These are phyloP conservation scores for Mycena haematopus DNA, from an alignment of 768 basidiomycete genomes.

Conservation along the genomic window DNA sequence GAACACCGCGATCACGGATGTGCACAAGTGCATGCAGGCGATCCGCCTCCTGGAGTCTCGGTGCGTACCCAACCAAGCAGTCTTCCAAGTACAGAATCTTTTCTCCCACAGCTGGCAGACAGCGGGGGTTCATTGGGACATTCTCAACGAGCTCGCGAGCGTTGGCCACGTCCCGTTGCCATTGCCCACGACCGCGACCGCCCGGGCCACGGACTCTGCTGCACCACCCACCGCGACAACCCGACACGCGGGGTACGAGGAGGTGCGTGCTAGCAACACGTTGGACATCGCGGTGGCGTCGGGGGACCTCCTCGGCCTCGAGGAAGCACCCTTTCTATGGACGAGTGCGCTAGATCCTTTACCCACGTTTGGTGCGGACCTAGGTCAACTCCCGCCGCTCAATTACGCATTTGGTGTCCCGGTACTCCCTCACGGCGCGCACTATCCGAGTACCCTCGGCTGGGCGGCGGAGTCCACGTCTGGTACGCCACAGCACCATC, in stretches of 20 bases:
- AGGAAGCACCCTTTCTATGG: conserved; percentile 2
- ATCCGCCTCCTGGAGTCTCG: conserved; percentile 48
- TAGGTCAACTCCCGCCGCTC: conserved; percentile 43
- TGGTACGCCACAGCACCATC: not conserved
- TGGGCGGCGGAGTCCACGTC: too few relatives aligned
- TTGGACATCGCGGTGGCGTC: too few relatives aligned
- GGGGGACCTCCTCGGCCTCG: too few relatives aligned
- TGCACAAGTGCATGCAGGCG: conserved; percentile 61
- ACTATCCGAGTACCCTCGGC: too few relatives aligned
- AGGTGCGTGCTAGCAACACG: too few relatives aligned
- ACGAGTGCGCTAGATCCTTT: conserved; percentile 29
- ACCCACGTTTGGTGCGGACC: conserved; percentile 50
- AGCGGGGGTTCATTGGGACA: conserved; percentile 47
- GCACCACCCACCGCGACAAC: not conserved
- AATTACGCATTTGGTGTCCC: not conserved
- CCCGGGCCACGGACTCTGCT: not conserved
- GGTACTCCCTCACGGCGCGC: too few relatives aligned
- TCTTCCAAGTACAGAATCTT: too few relatives aligned
- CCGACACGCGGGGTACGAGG: not conserved
- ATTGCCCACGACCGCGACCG: too few relatives aligned
- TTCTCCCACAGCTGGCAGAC: conserved; percentile 44
- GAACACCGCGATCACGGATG: conserved; percentile 60
- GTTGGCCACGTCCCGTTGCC: conserved; percentile 4
- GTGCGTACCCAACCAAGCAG: conserved; percentile 34
- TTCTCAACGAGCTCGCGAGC: conserved; percentile 18